Base-by-base conservation (phyloP, 2,329 filamentous ascomycete species). In the Pseudocercospora fijiensis region DNA sequence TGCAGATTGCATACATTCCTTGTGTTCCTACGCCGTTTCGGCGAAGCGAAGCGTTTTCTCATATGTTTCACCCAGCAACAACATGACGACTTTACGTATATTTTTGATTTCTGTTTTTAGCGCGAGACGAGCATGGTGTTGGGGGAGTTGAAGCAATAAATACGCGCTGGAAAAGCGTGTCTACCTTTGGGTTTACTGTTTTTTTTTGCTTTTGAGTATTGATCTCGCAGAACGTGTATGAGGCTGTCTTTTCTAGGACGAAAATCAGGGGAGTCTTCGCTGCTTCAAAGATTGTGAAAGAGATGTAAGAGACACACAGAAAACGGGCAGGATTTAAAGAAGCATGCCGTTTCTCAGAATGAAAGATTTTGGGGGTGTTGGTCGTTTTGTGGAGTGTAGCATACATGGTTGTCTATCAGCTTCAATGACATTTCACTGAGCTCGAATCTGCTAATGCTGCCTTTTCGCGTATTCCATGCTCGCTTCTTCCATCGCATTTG, bases 91-190 rank as follows among this genome's bases (percentile, higher is more conserved):
- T 57, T 58, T 53, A 65, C 65, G 63, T 47, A 65, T 49, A 61
- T 60, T 65, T 33, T 62, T 65, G 58, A 20, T 56, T 65, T 51
- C 60, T 58, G 24, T 56, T 60, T 27, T 28, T 16, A 30, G 49
- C 20, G 49, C 22, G 26, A 37, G 62, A 43, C 62, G 59, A 73
- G 71, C 71, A 69, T 66, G 71, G 71, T 65, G 71, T 71, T 73
- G 70, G 71, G 56, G 71, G 71, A 64, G 69, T 69, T 67, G 2
- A 33, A 18, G 26, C 51, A 53, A 28, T n/a, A 53, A 10, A 53
- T 24, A 28, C 26, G 51, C 26, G 22, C 51, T 22, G 24, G 26
- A 24, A 53, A 26, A 30, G 11, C 22, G 22, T 18, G 51, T 27
- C 20, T 11, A 28, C 22, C 11, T 49, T 22, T 13, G 9, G 9